phyloP scores from a whole-genome alignment of 192 early-diverging fungal species.

The Phlyctochytrium planicorne region DNA sequence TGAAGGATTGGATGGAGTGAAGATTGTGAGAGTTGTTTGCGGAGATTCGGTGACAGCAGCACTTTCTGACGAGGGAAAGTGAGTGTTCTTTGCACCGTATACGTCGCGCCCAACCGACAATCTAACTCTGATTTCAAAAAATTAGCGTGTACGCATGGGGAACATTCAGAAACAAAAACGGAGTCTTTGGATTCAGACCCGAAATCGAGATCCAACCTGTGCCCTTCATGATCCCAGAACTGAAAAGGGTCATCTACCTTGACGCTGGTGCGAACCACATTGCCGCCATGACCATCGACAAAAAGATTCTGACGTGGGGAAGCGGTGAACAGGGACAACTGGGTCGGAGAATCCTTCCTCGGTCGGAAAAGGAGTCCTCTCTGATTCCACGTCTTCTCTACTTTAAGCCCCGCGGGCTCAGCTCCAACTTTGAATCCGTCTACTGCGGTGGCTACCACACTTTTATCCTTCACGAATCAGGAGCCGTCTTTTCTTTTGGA shows the following conservation, averaged over 20 bases:
- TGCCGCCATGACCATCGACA: constrained; percentile 64
- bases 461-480: constrained; percentile 70
- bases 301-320: constrained; percentile 87
- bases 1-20: constrained; percentile 70
- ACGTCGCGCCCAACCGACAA: neutral
- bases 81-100: constrained; percentile 5
- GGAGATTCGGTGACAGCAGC: constrained; percentile 84
- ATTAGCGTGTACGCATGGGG: constrained; percentile 81
- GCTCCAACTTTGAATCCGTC: constrained; percentile 59
- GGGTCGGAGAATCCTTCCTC: constrained; percentile 75
- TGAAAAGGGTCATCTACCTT: constrained; percentile 72
- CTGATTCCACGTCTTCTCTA: constrained; percentile 52
- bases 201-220: constrained; percentile 61
- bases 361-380: constrained; percentile 39
- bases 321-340: constrained; percentile 86
- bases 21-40: constrained; percentile 75
- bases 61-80: constrained; percentile 70
- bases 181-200: constrained; percentile 79
- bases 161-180: constrained; percentile 80
- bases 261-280: constrained; percentile 84
- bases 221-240: constrained; percentile 58
- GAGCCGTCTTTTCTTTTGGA: constrained; percentile 77
- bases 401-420: constrained; percentile 58
- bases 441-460: constrained; percentile 83
- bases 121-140: too few relatives aligned